Conservation (phyloP, 2,329 filamentous ascomycete genomes). For the Colletotrichum plurivorum region DNA sequence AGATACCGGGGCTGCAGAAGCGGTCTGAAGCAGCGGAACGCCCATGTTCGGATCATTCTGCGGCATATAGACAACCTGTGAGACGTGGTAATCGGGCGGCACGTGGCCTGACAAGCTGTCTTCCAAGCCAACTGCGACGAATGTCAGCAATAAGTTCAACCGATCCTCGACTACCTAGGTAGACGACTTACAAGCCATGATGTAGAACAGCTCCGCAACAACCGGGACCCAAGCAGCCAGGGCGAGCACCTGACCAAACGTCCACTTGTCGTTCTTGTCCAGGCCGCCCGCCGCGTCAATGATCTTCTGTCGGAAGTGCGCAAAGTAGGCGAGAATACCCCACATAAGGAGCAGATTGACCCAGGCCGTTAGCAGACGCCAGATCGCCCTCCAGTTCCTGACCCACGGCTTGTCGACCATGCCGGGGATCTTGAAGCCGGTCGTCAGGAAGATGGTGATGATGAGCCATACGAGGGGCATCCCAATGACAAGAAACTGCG, state of each 20-base stretch:
- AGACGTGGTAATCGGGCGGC: conserved; percentile 34
- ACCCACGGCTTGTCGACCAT: conserved; percentile 30
- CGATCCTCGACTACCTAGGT: no score
- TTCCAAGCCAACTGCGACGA: conserved; percentile 22
- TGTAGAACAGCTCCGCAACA: conserved; percentile 45
- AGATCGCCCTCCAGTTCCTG: conserved; percentile 12
- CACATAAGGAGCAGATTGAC: conserved; percentile 45
- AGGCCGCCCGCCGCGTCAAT: conserved; percentile 33
- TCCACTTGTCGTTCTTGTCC: conserved; percentile 46
- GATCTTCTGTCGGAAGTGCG: conserved; percentile 43
- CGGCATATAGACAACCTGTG: neutral
- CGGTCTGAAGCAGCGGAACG: conserved; percentile 24
- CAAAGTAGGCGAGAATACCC: conserved; percentile 47
- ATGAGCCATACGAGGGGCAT: conserved; percentile 27
- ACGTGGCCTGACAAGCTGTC: conserved; percentile 37
- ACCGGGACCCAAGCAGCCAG: conserved; percentile 49
- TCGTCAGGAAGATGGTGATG: conserved; percentile 27
- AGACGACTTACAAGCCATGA: conserved; percentile 46
- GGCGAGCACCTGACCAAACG: conserved; percentile 49
- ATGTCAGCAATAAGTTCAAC: neutral
- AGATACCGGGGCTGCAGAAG: neutral
- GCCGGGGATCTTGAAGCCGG: conserved; percentile 27
- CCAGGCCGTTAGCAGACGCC: conserved; percentile 35
- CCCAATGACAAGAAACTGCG: conserved; percentile 30
- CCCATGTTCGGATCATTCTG: conserved; percentile 23